A percentile compares a stretch with the other conserved stretches of the same genome.
These are phyloP conservation scores for Penicillium crystallinum DNA, from an alignment of 495 filamentous ascomycete genomes.

Conservation along the genomic window DNA sequence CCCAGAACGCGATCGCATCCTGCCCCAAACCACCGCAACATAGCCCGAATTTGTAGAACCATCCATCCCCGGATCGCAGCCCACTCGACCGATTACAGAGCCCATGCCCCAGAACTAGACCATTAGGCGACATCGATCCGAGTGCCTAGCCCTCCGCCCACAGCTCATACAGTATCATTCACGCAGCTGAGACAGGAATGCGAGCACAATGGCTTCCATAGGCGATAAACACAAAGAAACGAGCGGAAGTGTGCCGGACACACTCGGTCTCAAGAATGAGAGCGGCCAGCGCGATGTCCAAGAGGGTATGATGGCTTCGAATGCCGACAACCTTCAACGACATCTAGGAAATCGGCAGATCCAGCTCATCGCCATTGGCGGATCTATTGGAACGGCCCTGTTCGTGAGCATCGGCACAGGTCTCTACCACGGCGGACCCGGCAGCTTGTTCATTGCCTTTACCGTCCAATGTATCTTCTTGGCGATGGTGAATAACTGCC, in stretches of 20 bases:
- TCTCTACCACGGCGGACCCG: slow-evolving; percentile 47
- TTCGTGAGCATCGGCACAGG: slow-evolving; percentile 39
- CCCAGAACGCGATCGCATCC: background rate
- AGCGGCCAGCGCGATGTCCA: background rate
- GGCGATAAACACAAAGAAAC: background rate
- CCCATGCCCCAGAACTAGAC: background rate
- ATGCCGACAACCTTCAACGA: slow-evolving; percentile 29
- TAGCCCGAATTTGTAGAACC: background rate
- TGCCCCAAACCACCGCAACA: background rate
- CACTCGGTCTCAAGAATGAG: background rate
- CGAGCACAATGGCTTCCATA: background rate
- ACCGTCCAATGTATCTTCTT: slow-evolving; percentile 31
- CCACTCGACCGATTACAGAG: background rate
- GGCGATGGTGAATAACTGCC: slow-evolving; percentile 32
- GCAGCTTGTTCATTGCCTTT: slow-evolving; percentile 42
- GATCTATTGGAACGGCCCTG: slow-evolving; percentile 57
- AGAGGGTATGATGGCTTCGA: slow-evolving; percentile 20
- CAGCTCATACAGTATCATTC: background rate
- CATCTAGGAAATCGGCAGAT: slow-evolving; percentile 42
- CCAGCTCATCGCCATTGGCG: slow-evolving; percentile 54
- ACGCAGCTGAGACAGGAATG: background rate
- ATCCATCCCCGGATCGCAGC: background rate
- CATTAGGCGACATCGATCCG: background rate
- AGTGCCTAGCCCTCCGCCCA: too few relatives aligned
- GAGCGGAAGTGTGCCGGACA: background rate